A percentile compares a stretch with the other conserved stretches of the same genome.
Conservation (phyloP, 495 filamentous ascomycete genomes). For the Tuber melanosporum region DNA sequence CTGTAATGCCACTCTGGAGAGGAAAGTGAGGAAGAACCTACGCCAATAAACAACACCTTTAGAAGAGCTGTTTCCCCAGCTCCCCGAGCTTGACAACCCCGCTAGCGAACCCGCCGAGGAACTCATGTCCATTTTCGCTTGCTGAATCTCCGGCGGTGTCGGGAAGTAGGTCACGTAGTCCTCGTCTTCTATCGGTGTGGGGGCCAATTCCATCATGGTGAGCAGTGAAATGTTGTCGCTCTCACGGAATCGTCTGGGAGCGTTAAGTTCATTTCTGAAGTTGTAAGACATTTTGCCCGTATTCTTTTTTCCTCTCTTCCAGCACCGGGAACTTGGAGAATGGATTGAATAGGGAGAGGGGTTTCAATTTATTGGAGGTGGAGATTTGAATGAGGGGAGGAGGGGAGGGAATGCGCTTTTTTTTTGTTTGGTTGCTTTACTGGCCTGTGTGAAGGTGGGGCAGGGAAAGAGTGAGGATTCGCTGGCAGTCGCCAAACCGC, state of each 20-base stretch:
- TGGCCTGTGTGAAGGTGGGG: background rate
- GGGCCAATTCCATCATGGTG: slow-evolving; percentile 72
- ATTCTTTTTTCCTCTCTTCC: background rate
- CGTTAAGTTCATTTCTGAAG: slow-evolving; percentile 5
- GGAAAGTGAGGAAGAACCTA: slow-evolving; percentile 16
- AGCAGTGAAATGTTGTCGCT: slow-evolving; percentile 47
- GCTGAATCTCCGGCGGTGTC: slow-evolving; percentile 33
- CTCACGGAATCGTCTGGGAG: slow-evolving; percentile 21
- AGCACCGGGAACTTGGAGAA: background rate
- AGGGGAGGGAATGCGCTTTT: background rate
- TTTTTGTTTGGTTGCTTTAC: background rate
- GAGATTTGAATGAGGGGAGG: background rate
- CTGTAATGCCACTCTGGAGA: slow-evolving; percentile 13
- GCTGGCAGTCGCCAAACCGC: background rate
- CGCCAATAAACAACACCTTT: slow-evolving; percentile 33
- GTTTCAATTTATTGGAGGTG: background rate
- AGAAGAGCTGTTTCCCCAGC: slow-evolving; percentile 45
- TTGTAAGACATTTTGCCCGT: background rate
- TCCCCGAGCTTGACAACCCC: background rate
- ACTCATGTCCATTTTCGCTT: background rate
- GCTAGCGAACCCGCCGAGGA: background rate
- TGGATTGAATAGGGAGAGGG: background rate
- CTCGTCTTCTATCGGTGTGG: slow-evolving; percentile 65
- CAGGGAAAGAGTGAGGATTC: background rate
- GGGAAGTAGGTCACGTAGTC: slow-evolving; percentile 54